These are phyloP conservation scores for Cordyceps cateniannulata DNA, from an alignment of 2,329 filamentous ascomycete genomes.

Conservation along the genomic window DNA sequence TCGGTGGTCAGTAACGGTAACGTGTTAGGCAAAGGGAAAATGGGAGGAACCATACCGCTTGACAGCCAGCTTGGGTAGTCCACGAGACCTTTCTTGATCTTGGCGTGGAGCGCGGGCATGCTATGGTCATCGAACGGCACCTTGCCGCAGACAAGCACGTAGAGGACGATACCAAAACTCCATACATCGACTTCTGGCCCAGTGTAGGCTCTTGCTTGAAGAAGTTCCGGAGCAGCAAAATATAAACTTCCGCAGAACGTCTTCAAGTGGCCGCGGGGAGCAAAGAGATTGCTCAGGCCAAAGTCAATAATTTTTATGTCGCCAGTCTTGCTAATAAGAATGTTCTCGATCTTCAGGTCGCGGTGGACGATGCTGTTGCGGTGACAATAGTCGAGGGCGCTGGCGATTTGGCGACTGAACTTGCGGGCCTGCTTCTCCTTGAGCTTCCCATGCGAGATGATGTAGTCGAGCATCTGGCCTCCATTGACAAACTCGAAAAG, in stretches of 20 bases:
- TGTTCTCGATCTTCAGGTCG: slow-evolving; percentile 98
- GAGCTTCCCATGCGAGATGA: slow-evolving; percentile 93
- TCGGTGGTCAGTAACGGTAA: slow-evolving; percentile 1
- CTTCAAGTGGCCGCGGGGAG: slow-evolving; percentile 77
- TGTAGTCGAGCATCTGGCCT: slow-evolving; percentile 99
- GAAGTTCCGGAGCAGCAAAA: slow-evolving; percentile 89
- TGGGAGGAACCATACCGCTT: slow-evolving; percentile 54
- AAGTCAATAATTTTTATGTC: slow-evolving; percentile 99
- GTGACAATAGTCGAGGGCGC: slow-evolving; percentile 94
- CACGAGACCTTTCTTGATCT: slow-evolving; percentile 95
- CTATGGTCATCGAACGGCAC: slow-evolving; percentile 98
- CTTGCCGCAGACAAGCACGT: slow-evolving; percentile 94
- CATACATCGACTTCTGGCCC: slow-evolving; percentile 96
- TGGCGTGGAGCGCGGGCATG: slow-evolving; percentile 96
- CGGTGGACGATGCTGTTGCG: slow-evolving; percentile 97
- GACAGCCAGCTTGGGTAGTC: slow-evolving; percentile 95
- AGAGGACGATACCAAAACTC: slow-evolving; percentile 98
- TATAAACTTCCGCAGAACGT: slow-evolving; percentile 98
- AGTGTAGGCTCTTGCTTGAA: slow-evolving; percentile 90
- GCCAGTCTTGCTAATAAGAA: slow-evolving; percentile 96
- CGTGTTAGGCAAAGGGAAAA: background rate
- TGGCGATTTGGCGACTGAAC: slow-evolving; percentile 95
- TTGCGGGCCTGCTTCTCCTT: slow-evolving; percentile 98
- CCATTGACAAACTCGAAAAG: slow-evolving; percentile 98
- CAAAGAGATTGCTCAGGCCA: slow-evolving; percentile 91